phyloP scores from a whole-genome alignment of 352 stramenopile species.

The Pythium phragmiticola region DNA sequence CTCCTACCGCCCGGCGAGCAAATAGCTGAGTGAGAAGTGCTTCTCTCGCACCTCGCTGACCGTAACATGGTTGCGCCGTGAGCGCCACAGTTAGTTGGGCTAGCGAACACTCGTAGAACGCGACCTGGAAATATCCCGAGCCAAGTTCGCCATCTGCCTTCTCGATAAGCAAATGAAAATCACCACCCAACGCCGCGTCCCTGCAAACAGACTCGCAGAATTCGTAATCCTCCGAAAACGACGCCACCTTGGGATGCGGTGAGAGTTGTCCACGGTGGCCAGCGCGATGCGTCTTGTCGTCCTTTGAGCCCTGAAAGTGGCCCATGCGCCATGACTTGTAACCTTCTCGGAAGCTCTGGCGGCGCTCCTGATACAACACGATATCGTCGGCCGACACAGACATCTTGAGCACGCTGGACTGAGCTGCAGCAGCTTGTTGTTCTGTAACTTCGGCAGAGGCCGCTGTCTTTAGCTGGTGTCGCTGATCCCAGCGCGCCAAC shows the following conservation, averaged over 20 bases:
- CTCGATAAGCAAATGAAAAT: constrained; percentile 82
- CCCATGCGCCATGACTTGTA: constrained; percentile 88
- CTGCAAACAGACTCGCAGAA: constrained; percentile 76
- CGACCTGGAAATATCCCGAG: constrained; percentile 84
- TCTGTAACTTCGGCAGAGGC: constrained; percentile 11
- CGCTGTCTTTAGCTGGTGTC: constrained; percentile 17
- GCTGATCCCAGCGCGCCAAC: constrained; percentile 19
- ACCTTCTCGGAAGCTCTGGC: constrained; percentile 74
- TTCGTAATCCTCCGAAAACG: constrained; percentile 69
- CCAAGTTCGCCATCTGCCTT: constrained; percentile 42
- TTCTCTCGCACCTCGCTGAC: constrained; percentile 5
- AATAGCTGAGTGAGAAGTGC: constrained; percentile 18
- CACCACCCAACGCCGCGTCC: constrained; percentile 49
- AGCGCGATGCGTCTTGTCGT: constrained; percentile 62
- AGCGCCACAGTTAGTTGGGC: constrained; percentile 48
- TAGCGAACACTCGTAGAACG: constrained; percentile 85
- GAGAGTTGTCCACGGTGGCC: constrained; percentile 42
- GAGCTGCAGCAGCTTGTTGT: not conserved
- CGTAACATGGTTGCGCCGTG: constrained; percentile 30
- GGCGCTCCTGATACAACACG: constrained; percentile 78
- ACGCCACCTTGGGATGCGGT: constrained; percentile 33
- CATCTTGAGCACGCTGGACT: constrained; percentile 42
- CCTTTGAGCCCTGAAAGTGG: constrained; percentile 65
- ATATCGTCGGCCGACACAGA: constrained; percentile 83
- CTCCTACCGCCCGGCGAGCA: not conserved